Conservation (phyloP, 805 yeast species). For the Kuraishia ogatae region DNA sequence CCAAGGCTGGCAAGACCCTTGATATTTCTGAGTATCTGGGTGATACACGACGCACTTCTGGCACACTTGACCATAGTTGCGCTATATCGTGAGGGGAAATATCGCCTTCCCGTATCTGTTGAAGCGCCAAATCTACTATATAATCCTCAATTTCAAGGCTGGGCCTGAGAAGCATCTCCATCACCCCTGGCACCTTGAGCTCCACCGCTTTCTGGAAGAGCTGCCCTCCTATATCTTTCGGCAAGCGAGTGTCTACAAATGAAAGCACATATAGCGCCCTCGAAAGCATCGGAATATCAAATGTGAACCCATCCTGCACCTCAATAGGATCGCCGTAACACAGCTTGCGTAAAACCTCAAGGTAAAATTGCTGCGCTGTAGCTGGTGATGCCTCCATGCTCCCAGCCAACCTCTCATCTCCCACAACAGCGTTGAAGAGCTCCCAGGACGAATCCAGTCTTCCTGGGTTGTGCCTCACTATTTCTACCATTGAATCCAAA, state of each 20-base stretch:
- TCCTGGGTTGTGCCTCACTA: conserved; percentile 26
- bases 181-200: not conserved
- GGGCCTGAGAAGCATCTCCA: not conserved
- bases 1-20: not conserved
- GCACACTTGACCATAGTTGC: not conserved
- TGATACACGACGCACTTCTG: not conserved
- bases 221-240: not conserved
- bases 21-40: not conserved
- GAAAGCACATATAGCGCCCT: not conserved
- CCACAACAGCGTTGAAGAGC: conserved; percentile 11
- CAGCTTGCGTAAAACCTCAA: conserved; percentile 2
- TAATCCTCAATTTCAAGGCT: not conserved
- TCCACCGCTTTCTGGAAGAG: not conserved
- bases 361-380: not conserved
- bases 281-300: not conserved
- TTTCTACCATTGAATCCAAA: conserved; percentile 12
- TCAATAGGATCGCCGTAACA: conserved; percentile 1
- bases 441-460: conserved; percentile 25
- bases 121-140: not conserved
- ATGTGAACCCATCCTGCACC: conserved; percentile 1
- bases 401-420: not conserved
- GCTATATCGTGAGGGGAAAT: not conserved
- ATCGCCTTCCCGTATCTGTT: not conserved
- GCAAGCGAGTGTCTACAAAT: not conserved
- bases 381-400: not conserved